Percentiles rank a stretch among this genome's conserved stretches.
These are phyloP conservation scores for Saccharomycopsis vini DNA, from an alignment of 805 yeast species.

Conservation along the genomic window DNA sequence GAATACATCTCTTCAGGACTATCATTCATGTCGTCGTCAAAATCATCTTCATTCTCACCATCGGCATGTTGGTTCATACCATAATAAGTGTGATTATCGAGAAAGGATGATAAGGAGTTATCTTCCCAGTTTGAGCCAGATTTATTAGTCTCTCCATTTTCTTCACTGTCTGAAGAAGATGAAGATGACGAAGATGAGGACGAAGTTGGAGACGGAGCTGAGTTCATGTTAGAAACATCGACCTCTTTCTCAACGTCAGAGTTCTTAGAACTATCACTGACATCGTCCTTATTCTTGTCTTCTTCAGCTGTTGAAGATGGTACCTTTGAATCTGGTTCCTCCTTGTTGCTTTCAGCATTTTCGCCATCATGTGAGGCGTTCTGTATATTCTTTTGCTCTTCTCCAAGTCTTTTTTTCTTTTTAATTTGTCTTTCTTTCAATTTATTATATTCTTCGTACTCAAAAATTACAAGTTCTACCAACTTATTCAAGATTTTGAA, in stretches of 20 bases:
- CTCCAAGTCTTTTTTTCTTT: constrained; percentile 9
- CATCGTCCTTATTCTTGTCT: background rate
- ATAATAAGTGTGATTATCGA: constrained; percentile 70
- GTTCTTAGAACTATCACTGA: background rate
- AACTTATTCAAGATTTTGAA: constrained; percentile 60
- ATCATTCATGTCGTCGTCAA: constrained; percentile 23
- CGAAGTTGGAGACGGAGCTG: no score
- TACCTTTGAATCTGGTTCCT: no score
- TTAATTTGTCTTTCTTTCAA: constrained; percentile 19
- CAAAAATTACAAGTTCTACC: constrained; percentile 53
- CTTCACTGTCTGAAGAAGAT: no score
- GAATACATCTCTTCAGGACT: constrained; percentile 30
- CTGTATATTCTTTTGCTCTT: background rate
- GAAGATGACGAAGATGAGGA: no score
- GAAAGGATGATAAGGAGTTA: constrained; percentile 59
- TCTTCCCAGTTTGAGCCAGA: background rate
- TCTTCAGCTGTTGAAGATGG: no score
- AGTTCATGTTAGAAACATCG: constrained; percentile 1
- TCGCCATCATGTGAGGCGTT: background rate
- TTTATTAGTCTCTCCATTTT: constrained; percentile 4
- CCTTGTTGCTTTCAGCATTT: background rate
- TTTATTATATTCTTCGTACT: constrained; percentile 26
- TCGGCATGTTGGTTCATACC: constrained; percentile 19
- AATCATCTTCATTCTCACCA: constrained; percentile 20
- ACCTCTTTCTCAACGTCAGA: background rate